phyloP scores from a whole-genome alignment of 805 yeast genomes.

The Clavispora phyllophila region DNA sequence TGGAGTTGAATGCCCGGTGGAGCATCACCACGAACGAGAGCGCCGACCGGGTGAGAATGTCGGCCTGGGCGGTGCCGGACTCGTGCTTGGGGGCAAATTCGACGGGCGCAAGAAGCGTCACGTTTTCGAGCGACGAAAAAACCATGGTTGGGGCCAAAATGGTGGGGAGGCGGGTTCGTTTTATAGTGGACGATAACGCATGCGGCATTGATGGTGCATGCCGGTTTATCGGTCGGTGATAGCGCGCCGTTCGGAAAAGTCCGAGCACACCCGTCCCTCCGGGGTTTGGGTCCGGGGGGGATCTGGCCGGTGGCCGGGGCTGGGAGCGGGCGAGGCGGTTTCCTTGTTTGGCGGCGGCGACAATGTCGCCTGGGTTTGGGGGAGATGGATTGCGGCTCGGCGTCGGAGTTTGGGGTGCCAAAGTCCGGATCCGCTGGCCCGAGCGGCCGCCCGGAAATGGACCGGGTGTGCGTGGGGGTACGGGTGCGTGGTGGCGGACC shows the following conservation, averaged over 20 bases:
- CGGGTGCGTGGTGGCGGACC: neutral
- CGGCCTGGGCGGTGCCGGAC: constrained; percentile 34
- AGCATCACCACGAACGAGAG: constrained; percentile 17
- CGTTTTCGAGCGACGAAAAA: constrained; percentile 11
- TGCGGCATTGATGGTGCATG: neutral
- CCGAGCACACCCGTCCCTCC: constrained; percentile 1
- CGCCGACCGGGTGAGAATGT: constrained; percentile 29
- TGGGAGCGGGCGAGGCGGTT: too few species aligned
- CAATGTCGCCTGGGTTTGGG: too few species aligned
- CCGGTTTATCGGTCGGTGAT: neutral
- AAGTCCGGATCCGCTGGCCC: neutral
- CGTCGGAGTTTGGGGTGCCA: neutral
- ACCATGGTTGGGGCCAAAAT: neutral
- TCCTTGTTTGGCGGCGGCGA: too few species aligned
- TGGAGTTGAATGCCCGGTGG: constrained; percentile 16
- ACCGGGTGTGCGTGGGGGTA: too few species aligned
- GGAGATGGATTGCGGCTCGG: too few species aligned
- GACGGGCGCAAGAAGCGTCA: constrained; percentile 29
- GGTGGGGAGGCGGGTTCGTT: neutral
- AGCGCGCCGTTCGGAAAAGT: neutral
- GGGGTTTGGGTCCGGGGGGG: too few species aligned
- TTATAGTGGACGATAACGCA: neutral
- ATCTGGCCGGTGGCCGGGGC: too few species aligned
- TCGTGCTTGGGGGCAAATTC: constrained; percentile 21
- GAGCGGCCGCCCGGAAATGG: neutral